phyloP scores from a whole-genome alignment of 2,329 filamentous ascomycete genomes.

The Aspergillus puulaauensis region DNA sequence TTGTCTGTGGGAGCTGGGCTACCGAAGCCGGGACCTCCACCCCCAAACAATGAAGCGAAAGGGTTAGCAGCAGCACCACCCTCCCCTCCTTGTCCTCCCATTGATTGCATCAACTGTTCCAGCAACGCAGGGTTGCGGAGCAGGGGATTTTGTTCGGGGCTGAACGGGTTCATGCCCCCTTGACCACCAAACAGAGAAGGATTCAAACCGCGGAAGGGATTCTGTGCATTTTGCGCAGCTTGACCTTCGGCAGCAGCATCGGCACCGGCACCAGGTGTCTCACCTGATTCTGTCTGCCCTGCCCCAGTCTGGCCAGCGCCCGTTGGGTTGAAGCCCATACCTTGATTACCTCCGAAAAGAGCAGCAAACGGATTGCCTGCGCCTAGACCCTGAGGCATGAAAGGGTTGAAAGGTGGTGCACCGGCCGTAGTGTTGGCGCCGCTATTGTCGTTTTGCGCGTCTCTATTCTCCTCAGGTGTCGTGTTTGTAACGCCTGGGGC shows the following conservation, averaged over 20 bases:
- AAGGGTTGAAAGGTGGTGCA: constrained; percentile 29
- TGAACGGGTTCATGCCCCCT: constrained; percentile 47
- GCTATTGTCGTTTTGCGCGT: constrained; percentile 36
- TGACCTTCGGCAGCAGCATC: constrained; percentile 32
- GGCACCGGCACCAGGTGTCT: constrained; percentile 20
- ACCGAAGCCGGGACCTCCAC: constrained; percentile 52
- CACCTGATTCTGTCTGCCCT: constrained; percentile 30
- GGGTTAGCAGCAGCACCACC: constrained; percentile 44
- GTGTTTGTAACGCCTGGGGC: constrained; percentile 90
- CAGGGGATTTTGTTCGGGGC: constrained; percentile 52
- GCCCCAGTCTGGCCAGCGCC: constrained; percentile 29
- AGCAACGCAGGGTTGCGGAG: constrained; percentile 61
- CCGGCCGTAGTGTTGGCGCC: constrained; percentile 19
- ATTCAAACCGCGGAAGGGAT: constrained; percentile 70
- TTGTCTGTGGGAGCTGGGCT: constrained; percentile 68
- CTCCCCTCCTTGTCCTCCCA: constrained; percentile 41
- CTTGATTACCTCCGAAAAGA: constrained; percentile 49
- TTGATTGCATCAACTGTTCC: constrained; percentile 55
- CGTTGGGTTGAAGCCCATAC: constrained; percentile 28
- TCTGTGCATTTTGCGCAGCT: constrained; percentile 38
- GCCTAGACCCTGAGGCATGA: constrained; percentile 25
- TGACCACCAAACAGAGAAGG: constrained; percentile 43
- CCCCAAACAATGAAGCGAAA: constrained; percentile 52
- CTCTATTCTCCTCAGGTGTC: constrained; percentile 58
- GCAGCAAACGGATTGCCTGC: constrained; percentile 62